phyloP scores from a whole-genome alignment of 352 stramenopile genomes.

The Blastocystis sp. region DNA sequence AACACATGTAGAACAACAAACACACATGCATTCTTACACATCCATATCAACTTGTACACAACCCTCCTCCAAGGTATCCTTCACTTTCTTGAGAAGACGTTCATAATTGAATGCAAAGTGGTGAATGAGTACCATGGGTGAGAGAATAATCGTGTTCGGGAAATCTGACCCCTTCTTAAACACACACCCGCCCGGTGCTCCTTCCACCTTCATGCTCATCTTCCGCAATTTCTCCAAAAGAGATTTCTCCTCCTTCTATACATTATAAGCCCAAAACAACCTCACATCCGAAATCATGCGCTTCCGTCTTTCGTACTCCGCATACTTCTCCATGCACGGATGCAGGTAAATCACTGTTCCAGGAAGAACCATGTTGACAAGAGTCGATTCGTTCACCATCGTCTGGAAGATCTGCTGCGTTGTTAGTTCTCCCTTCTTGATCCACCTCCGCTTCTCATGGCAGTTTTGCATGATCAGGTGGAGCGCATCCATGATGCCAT shows the following conservation, averaged over 20 bases:
- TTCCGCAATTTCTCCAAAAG: not conserved
- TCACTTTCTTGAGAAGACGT: not conserved
- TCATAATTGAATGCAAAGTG: slow-evolving; percentile 53
- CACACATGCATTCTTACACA: not conserved
- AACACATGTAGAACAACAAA: not conserved
- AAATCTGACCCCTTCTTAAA: slow-evolving; percentile 15
- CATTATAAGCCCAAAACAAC: not conserved
- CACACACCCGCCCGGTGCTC: not conserved
- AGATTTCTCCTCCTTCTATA: slow-evolving; percentile 15
- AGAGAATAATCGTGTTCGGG: not conserved
- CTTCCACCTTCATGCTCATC: not conserved
- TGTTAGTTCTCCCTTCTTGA: not conserved
- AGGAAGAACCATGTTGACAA: slow-evolving; percentile 27
- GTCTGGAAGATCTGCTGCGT: not conserved
- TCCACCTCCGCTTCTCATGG: not conserved
- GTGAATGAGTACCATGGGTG: slow-evolving; percentile 29
- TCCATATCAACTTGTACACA: not conserved
- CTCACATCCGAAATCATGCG: not conserved
- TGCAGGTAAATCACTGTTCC: slow-evolving; percentile 8
- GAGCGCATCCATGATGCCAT: slow-evolving; percentile 6
- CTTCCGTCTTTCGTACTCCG: slow-evolving; percentile 7
- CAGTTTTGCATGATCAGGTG: not conserved
- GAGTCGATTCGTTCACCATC: not conserved
- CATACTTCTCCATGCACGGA: slow-evolving; percentile 12
- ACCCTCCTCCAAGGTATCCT: not conserved